These are phyloP conservation scores for Hylodesmum podocarpum DNA, from an alignment of 306 rosid genomes.

Conservation along the genomic window DNA sequence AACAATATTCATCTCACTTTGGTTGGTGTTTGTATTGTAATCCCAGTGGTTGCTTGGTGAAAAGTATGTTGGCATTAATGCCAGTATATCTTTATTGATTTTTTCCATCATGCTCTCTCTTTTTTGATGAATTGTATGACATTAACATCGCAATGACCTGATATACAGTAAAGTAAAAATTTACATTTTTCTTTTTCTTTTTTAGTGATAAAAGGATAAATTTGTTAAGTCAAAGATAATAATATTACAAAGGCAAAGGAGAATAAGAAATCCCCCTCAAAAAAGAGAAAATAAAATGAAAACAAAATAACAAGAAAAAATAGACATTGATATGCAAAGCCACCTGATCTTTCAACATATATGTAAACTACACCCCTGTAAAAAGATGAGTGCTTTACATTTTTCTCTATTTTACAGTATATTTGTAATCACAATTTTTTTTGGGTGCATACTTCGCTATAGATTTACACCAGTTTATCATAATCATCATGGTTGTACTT, in stretches of 20 bases:
- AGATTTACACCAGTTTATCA: background rate
- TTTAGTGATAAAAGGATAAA: background rate
- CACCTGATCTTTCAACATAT: background rate
- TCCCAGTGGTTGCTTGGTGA: conserved; percentile 15
- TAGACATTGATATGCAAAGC: background rate
- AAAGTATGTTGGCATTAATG: background rate
- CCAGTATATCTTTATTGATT: conserved; percentile 14
- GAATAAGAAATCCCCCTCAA: background rate
- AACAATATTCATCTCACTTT: conserved; percentile 14
- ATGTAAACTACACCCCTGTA: background rate
- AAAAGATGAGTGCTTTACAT: background rate
- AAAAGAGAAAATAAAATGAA: background rate
- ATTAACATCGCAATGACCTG: background rate
- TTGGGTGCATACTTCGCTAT: background rate
- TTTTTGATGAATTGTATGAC: conserved; percentile 3
- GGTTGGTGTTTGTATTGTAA: conserved; percentile 22
- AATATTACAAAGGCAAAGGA: conserved; percentile 1
- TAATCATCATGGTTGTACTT: background rate
- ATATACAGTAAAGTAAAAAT: background rate
- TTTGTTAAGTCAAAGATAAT: background rate
- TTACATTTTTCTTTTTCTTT: background rate
- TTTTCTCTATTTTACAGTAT: conserved; percentile 8
- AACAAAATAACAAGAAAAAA: background rate
- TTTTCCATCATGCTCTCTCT: background rate
- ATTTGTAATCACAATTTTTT: conserved; percentile 7